Percentiles rank a stretch among this genome's conserved stretches.
These are phyloP conservation scores for Oryza glaberrima DNA, from an alignment of 176 grass and related monocot species.

Conservation along the genomic window DNA sequence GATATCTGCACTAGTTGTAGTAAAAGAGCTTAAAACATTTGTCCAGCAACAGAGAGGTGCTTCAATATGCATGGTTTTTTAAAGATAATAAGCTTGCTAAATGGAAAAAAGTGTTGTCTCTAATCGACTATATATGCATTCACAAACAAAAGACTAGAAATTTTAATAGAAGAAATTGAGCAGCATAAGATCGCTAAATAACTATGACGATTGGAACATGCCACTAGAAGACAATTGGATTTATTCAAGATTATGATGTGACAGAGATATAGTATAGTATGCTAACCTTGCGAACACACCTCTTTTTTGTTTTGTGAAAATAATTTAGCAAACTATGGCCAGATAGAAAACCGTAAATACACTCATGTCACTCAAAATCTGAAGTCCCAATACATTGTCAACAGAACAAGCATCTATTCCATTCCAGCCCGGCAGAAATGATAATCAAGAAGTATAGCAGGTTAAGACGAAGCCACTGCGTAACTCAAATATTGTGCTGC, in stretches of 20 bases:
- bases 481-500: background rate
- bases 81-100: background rate
- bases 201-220: constrained; percentile 1
- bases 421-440: background rate
- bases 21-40: background rate
- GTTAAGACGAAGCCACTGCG: background rate
- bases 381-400: background rate
- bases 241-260: background rate
- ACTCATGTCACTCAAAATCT: background rate
- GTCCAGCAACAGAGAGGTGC: background rate
- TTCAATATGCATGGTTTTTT: background rate
- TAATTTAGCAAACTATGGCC: background rate
- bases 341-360: background rate
- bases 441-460: constrained; percentile 9
- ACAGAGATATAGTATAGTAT: background rate
- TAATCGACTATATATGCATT: background rate
- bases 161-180: background rate
- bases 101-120: background rate
- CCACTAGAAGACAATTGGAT: background rate
- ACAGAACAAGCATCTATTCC: background rate
- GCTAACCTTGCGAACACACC: background rate
- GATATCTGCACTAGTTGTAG: background rate
- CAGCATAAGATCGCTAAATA: background rate
- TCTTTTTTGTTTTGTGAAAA: constrained; percentile 4
- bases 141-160: background rate